A percentile compares a stretch with the other conserved stretches of the same genome.
Conservation (phyloP, 192 early-diverging fungal genomes). For the Coemansia sp. region DNA sequence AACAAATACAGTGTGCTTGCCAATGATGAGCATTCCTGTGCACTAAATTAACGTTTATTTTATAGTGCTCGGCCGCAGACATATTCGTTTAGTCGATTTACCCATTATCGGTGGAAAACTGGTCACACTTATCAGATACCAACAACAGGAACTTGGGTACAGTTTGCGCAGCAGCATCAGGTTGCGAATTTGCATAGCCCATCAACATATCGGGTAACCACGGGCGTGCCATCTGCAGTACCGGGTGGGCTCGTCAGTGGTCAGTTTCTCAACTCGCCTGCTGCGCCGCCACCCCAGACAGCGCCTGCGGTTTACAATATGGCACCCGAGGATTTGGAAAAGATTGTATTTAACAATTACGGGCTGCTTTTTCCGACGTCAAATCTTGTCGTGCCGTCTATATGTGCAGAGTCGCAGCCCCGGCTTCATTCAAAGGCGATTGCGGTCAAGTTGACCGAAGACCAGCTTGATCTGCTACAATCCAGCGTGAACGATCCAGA, state of each 20-base stretch:
- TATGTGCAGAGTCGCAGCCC: constrained; percentile 5
- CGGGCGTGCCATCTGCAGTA: constrained; percentile 14
- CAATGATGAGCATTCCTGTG: neutral
- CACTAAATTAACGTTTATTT: neutral
- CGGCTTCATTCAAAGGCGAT: constrained; percentile 11
- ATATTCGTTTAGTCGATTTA: neutral
- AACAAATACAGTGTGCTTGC: neutral
- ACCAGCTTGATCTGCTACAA: constrained; percentile 13
- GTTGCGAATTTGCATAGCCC: neutral
- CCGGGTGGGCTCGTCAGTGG: constrained; percentile 15
- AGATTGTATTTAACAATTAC: constrained; percentile 15
- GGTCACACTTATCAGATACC: constrained; percentile 8
- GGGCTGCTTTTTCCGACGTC: constrained; percentile 8
- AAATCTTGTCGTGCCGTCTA: neutral
- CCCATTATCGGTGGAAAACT: constrained; percentile 3
- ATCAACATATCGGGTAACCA: neutral
- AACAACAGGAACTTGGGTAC: constrained; percentile 6
- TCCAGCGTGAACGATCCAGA: neutral
- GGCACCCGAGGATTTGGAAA: neutral
- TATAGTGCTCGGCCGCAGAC: neutral
- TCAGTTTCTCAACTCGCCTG: constrained; percentile 6
- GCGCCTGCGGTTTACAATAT: neutral
- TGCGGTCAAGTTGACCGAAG: constrained; percentile 1
- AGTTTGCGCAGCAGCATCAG: neutral
- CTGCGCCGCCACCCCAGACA: neutral